Evolutionary conservation across 208 protist species (phyloP), one percentile per base, ranked within the genome.

Genomic region (Naegleria fowleri): DNA sequence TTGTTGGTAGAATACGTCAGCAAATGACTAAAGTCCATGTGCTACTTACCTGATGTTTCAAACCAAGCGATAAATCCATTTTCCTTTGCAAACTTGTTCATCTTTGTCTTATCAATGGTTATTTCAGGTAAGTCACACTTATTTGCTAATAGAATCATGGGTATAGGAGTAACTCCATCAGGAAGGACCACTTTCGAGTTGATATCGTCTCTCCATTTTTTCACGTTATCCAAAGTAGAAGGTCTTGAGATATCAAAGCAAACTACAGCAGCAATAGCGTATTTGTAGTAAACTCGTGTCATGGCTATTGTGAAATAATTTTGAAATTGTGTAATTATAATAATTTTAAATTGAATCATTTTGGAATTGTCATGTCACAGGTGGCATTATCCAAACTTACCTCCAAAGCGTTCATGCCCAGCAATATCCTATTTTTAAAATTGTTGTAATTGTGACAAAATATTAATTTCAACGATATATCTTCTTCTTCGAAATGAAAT

Each of bases 11-110:
- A 84, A 84, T 25, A 41, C 11, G 25, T n/a, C 7, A 40, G 4
- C 9, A 84, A 84, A 84, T n/a, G 25, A n/a, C n/a, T n/a, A n/a
- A n/a, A n/a, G n/a, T 38, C 39, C 22, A 83, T 38, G 13, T 92
- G 11, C 2, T 0, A 90, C 92, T 43, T 36, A 41, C 91, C 92
- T 43, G 48, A 91, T 25, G 92, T 94, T 48, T 38, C 55, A 76
- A 94, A 94, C 92, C 92, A 93, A 38, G 91, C 84, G 16, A 93
- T 91, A 48, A 93, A 93, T 22, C 92, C 92, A 25, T 93, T 92
- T 43, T 93, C 38, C 22, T 94, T 86, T 25, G 67, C 48, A 92
- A 93, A 93, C 22, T 92, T 55, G 38, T 92, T 41, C 36, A 93
- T 58, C 36, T 85, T 91, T 0, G 9, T 90, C 25, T 88, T 48